Evolutionary conservation across 2,329 filamentous ascomycete genomes (phyloP), one percentile per base, ranked within the genome.

Genomic region (Sporothrix brasiliensis): DNA sequence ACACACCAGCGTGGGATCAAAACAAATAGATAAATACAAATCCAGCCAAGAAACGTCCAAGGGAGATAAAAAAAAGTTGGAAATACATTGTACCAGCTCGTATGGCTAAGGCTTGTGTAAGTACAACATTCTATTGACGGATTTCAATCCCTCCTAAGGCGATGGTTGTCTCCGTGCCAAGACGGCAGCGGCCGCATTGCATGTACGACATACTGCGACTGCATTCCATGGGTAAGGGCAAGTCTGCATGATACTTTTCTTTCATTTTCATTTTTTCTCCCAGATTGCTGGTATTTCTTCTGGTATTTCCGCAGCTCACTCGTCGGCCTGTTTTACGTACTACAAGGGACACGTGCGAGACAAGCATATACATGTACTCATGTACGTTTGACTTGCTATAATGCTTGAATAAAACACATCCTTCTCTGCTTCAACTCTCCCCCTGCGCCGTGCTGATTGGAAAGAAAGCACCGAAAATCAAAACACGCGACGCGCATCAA

Each of bases 171-270:
- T 19, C 30, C 54, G 16, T 47, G 61, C 61, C 61, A 65, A 65
- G 63, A 39, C n/a, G 63, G 63, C 63, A 67, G 27, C 49, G 49
- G 63, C 63, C 63, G 61, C 53, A 11, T 19, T 49, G 60, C 44
- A 61, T 47, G n/a, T 19, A 19, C 39, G 34, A 13, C 41, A 44
- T 13, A 39, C 5, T 16, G 50, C 24, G 7, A n/a, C 34, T 39
- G 24, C 61, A 50, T 50, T 50, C 41, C 44, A 50, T 7, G 13
- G n/a, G 30, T 44, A 50, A 50, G 61, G 44, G 13, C 60, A 49
- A 65, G 44, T 24, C 44, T 65, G 61, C 24, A 50, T 24, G 13
- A 39, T 21, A 1, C 39, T 44, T 21, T 19, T 27, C 4, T 11
- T 47, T 47, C 14, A 27, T 24, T 44, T 39, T 10, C 4, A n/a